Conservation (phyloP, 768 basidiomycete genomes). For the Pleurotus tuber-regium region DNA sequence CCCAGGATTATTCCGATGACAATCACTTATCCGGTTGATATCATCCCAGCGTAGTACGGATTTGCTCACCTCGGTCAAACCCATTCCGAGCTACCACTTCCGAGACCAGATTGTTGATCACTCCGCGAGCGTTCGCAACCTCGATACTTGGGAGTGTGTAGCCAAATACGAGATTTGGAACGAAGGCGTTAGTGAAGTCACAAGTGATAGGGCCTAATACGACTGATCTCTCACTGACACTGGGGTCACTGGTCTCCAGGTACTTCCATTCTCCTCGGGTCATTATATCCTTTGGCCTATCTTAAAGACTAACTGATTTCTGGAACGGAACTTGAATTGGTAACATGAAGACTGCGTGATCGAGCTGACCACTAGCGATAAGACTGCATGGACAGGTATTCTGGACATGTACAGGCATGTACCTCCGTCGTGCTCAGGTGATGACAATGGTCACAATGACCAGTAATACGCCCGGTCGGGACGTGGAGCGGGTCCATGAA, state of each 20-base stretch:
- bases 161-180: not conserved
- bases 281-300: not conserved
- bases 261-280: not conserved
- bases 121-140: constrained; percentile 8
- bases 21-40: constrained; percentile 3
- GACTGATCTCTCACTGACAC: not conserved
- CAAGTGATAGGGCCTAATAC: constrained; percentile 3
- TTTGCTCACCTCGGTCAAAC: constrained; percentile 1
- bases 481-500: too few relatives aligned
- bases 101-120: not conserved
- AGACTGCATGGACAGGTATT: not conserved
- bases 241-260: not conserved
- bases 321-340: constrained; percentile 7
- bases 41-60: not conserved
- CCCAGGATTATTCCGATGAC: constrained; percentile 6
- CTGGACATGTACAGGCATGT: too few relatives aligned
- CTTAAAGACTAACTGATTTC: not conserved
- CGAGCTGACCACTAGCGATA: constrained; percentile 4
- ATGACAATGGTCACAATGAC: too few relatives aligned
- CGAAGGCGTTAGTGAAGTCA: not conserved
- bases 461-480: too few relatives aligned
- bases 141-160: not conserved
- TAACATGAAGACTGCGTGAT: too few relatives aligned
- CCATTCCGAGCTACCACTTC: not conserved
- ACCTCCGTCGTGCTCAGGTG: too few relatives aligned